A percentile compares a stretch with the other conserved stretches of the same genome.
These are phyloP conservation scores for Cryphonectria japonica DNA, from an alignment of 2,329 filamentous ascomycete species.

Conservation along the genomic window DNA sequence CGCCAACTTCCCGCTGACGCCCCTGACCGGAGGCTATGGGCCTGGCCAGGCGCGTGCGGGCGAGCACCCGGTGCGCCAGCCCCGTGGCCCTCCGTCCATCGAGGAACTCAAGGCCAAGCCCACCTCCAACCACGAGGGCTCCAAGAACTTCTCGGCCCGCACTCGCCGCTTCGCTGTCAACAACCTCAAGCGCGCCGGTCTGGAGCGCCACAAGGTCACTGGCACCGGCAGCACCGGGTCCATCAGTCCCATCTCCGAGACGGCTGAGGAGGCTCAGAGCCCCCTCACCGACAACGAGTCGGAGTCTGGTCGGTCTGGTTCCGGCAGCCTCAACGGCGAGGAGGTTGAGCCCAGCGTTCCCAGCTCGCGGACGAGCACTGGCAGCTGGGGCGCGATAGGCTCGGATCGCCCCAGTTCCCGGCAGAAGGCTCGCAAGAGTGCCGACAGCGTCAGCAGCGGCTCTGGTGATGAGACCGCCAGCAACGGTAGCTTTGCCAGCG, in stretches of 20 bases:
- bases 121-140: conserved; percentile 90
- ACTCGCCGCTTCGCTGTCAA: conserved; percentile 90
- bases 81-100: conserved; percentile 85
- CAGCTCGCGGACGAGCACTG: conserved; percentile 78
- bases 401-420: conserved; percentile 78
- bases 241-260: conserved; percentile 89
- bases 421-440: conserved; percentile 66
- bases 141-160: conserved; percentile 95
- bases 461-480: conserved; percentile 53
- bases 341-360: conserved; percentile 68
- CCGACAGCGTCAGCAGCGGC: conserved; percentile 68
- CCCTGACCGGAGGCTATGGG: conserved; percentile 82
- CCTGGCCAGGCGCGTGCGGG: conserved; percentile 91
- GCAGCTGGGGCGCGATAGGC: conserved; percentile 77
- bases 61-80: conserved; percentile 92
- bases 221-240: conserved; percentile 73
- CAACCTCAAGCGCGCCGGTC: conserved; percentile 86
- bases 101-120: conserved; percentile 91
- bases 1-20: conserved; percentile 77
- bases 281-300: conserved; percentile 75
- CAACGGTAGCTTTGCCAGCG: conserved; percentile 65
- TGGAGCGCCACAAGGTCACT: conserved; percentile 81
- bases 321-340: conserved; percentile 77
- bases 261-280: conserved; percentile 67
- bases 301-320: conserved; percentile 71